Percentiles rank a stretch among this genome's conserved stretches.
Conservation (phyloP, 2,329 filamentous ascomycete species). For the Plenodomus lindquistii region DNA sequence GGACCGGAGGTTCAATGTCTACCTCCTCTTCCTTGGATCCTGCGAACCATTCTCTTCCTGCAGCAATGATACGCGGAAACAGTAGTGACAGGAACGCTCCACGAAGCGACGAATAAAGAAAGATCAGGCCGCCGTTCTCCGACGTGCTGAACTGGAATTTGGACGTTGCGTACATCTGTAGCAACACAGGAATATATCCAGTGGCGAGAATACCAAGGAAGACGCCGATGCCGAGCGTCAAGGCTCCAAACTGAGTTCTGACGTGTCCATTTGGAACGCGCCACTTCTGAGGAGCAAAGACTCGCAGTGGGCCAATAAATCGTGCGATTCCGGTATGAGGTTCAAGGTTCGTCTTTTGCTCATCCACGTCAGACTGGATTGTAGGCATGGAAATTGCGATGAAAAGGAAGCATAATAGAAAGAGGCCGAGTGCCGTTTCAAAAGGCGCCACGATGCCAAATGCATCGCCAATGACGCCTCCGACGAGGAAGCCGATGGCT, state of each 20-base stretch:
- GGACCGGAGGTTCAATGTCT: conserved; percentile 17
- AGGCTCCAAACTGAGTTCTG: conserved; percentile 62
- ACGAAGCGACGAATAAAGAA: conserved; percentile 50
- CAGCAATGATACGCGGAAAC: conserved; percentile 51
- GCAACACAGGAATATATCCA: conserved; percentile 65
- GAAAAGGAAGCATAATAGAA: conserved; percentile 49
- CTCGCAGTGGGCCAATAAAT: conserved; percentile 66
- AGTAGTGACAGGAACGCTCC: conserved; percentile 50
- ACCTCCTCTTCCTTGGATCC: conserved; percentile 27
- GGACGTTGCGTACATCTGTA: conserved; percentile 55
- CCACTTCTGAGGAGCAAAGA: conserved; percentile 63
- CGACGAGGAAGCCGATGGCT: conserved; percentile 65
- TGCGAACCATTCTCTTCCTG: conserved; percentile 46
- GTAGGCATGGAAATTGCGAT: conserved; percentile 50
- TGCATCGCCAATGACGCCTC: conserved; percentile 66
- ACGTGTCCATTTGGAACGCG: conserved; percentile 55
- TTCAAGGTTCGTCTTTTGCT: conserved; percentile 30
- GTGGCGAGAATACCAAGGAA: conserved; percentile 71
- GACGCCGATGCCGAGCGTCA: conserved; percentile 67
- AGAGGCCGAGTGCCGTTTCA: conserved; percentile 64
- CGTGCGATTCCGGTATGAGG: conserved; percentile 49
- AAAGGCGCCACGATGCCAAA: conserved; percentile 69
- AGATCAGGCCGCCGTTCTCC: conserved; percentile 53
- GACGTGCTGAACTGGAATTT: conserved; percentile 50
- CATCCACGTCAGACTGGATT: conserved; percentile 50